Evolutionary conservation across 352 stramenopile genomes (phyloP), one percentile per base, ranked within the genome.

Genomic region (Phytophthora ohioensis): DNA sequence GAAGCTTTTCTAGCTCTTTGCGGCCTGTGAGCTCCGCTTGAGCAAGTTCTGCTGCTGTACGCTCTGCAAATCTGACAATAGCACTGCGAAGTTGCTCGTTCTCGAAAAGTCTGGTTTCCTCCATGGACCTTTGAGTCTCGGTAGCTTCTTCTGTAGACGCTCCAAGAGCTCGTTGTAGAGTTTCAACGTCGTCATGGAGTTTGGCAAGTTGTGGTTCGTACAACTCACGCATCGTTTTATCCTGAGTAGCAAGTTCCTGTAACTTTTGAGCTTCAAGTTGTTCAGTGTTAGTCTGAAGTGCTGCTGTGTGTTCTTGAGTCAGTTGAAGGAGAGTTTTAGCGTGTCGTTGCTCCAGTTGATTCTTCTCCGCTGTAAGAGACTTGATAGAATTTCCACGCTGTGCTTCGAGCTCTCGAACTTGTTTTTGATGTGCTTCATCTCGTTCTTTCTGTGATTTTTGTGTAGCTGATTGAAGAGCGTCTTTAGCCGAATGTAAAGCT

Each of bases 391-490:
- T 74, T 27, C 85, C 81, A 11, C 69, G 56, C 48, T 85, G 66
- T 5, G 34, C 32, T 8, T 70, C 54, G 0, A 87, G 54, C 4
- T 76, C 78, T 43, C 80, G 65, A 17, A 89, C 34, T 54, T 82
- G 72, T 34, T 77, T 85, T 17, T 76, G 56, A 9, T 82, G 58
- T 27, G 66, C 47, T 31, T 83, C 71, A 35, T 90, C 78, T 31
- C 76, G 75, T 11, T 90, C 77, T 36, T 85, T 82, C 46, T 84
- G 75, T 0, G 51, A 55, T n/a, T 82, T 78, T 9, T 76, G 66
- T 1, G 61, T 57, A 2, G 68, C 30, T n/a, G 66, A 80, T 17
- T 75, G 59, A 21, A 79, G 67, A 15, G 57, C 54, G 1, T 85
- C 78, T 34, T 80, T 78, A 34, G 81, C 63, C 1, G 57, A 17